These are phyloP conservation scores for Wickerhamomyces sp. DNA, from an alignment of 1,139 yeast species.

Conservation along the genomic window DNA sequence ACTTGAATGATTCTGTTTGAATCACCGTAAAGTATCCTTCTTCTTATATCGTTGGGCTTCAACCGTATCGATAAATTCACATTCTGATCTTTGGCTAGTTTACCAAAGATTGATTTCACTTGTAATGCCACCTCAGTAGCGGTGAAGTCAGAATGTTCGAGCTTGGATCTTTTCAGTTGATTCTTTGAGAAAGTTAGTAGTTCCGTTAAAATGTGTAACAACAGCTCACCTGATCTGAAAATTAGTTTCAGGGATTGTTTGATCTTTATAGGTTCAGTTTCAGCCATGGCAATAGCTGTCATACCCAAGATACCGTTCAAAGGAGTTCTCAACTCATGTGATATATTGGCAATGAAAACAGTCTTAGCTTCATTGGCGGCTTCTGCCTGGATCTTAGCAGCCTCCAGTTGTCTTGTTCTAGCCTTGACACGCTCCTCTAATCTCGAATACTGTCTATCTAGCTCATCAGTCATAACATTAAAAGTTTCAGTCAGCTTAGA, in stretches of 20 bases:
- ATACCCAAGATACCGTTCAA: slow-evolving; percentile 93
- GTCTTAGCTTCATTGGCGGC: slow-evolving; percentile 94
- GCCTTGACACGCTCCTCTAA: slow-evolving; percentile 86
- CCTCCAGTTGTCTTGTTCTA: slow-evolving; percentile 84
- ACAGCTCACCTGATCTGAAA: slow-evolving; percentile 81
- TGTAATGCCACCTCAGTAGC: slow-evolving; percentile 70
- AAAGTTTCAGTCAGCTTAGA: slow-evolving; percentile 86
- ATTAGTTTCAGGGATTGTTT: slow-evolving; percentile 70
- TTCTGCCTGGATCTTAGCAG: slow-evolving; percentile 86
- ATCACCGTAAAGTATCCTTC: slow-evolving; percentile 75
- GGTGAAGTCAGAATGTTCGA: slow-evolving; percentile 76
- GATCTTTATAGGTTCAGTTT: slow-evolving; percentile 59
- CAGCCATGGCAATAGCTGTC: slow-evolving; percentile 92
- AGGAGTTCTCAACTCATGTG: slow-evolving; percentile 94
- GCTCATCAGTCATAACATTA: slow-evolving; percentile 85
- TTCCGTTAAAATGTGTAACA: slow-evolving; percentile 84
- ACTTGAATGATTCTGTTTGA: slow-evolving; percentile 83
- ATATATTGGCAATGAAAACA: slow-evolving; percentile 90
- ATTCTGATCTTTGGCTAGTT: slow-evolving; percentile 73
- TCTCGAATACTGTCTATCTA: slow-evolving; percentile 76
- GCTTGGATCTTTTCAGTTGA: slow-evolving; percentile 79
- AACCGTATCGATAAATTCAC: slow-evolving; percentile 57
- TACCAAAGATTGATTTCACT: slow-evolving; percentile 81
- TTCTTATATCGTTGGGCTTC: slow-evolving; percentile 56
- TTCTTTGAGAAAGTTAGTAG: slow-evolving; percentile 84